A percentile compares a stretch with the other conserved stretches of the same genome.
phyloP scores from a whole-genome alignment of 2,329 filamentous ascomycete species.

The Akanthomyces muscarius region DNA sequence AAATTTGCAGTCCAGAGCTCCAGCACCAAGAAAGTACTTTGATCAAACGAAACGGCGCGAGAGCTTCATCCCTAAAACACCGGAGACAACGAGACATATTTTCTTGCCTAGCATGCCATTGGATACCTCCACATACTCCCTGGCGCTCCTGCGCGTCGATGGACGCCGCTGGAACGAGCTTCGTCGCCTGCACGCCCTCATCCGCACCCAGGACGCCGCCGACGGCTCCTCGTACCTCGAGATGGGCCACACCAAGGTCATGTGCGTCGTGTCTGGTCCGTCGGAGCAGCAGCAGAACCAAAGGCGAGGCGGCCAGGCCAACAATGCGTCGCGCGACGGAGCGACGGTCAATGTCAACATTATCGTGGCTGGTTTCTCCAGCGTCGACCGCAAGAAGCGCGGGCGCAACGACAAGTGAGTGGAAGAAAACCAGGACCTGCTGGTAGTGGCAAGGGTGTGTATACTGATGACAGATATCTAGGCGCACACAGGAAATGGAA shows the following conservation, averaged over 20 bases:
- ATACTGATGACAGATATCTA: constrained; percentile 32
- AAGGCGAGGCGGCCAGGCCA: constrained; percentile 37
- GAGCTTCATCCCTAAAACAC: no score
- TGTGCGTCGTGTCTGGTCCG: constrained; percentile 87
- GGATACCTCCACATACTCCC: constrained; percentile 85
- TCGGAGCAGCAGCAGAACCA: constrained; percentile 52
- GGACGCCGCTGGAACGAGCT: constrained; percentile 96
- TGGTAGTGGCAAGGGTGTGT: no score
- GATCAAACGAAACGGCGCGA: no score
- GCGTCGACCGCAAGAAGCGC: constrained; percentile 76
- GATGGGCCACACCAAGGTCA: constrained; percentile 96
- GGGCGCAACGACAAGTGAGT: constrained; percentile 73
- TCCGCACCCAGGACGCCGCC: constrained; percentile 86
- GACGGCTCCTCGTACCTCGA: constrained; percentile 93
- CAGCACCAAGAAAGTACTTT: no score
- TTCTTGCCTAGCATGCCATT: constrained; percentile 65
- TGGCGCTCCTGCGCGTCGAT: constrained; percentile 78
- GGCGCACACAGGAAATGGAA: constrained; percentile 76
- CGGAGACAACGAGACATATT: no score
- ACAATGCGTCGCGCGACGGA: constrained; percentile 41
- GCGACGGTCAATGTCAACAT: constrained; percentile 74
- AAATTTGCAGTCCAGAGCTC: no score
- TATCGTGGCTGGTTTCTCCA: constrained; percentile 81
- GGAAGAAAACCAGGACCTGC: not conserved
- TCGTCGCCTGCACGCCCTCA: constrained; percentile 79